Evolutionary conservation across 23 red algal genomes (phyloP).

Genomic region (Gracilaria gracilis): DNA sequence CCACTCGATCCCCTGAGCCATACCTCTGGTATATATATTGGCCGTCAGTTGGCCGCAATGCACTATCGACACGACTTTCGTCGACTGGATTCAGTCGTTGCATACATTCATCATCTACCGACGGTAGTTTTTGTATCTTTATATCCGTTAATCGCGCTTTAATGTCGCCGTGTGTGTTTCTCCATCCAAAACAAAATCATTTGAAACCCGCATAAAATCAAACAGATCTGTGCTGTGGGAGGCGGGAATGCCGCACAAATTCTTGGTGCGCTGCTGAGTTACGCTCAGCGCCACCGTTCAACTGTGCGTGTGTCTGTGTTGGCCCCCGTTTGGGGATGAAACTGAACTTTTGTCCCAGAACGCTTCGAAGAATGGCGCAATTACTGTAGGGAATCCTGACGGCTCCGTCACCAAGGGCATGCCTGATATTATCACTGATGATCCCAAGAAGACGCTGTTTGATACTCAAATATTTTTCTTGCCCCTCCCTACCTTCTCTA

Average conservation of each 20-base stretch:
- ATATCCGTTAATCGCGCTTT: no score
- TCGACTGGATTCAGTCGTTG: no score
- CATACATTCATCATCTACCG: no score
- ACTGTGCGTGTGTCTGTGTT: not conserved
- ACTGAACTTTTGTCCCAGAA: not conserved
- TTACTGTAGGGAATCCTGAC: constrained; percentile 57
- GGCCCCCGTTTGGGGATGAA: constrained; percentile 26
- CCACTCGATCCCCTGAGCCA: no score
- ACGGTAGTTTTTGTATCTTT: no score
- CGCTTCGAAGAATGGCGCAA: constrained; percentile 4
- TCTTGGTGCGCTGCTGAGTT: constrained; percentile 6
- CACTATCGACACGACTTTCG: no score
- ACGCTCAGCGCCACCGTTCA: not conserved
- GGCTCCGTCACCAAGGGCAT: constrained; percentile 33
- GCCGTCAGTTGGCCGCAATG: no score
- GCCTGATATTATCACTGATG: constrained; percentile 37
- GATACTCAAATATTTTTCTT: constrained; percentile 42
- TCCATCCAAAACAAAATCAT: no score
- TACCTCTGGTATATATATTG: no score
- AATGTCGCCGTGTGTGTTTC: no score
- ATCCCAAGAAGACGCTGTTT: not conserved
- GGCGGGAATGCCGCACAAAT: constrained; percentile 57
- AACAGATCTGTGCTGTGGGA: constrained; percentile 44
- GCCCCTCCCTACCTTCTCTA: constrained; percentile 63
- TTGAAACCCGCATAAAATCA: constrained; percentile 18